Evolutionary conservation across 495 filamentous ascomycete species (phyloP).

Genomic region (Penicillium dipodomyicola): DNA sequence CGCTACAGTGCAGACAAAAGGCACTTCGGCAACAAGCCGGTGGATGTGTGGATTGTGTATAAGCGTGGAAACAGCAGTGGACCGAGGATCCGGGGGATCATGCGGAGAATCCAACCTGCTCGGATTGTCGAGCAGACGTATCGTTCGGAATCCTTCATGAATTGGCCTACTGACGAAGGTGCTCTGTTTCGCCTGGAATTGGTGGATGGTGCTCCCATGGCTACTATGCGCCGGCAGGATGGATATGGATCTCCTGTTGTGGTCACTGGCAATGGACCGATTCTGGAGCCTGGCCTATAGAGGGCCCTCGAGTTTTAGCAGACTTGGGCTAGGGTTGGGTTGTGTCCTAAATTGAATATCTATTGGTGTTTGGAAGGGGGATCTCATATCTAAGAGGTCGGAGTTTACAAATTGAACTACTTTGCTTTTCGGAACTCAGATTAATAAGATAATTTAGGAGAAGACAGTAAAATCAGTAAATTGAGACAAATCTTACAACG

Average conservation of each 20-base stretch:
- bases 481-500: neutral
- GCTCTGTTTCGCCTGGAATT: neutral
- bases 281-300: neutral
- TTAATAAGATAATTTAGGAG: neutral
- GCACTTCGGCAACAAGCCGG: conserved; percentile 1
- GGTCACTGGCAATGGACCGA: neutral
- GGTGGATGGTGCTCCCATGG: neutral
- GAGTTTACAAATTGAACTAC: neutral
- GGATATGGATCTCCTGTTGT: neutral
- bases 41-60: conserved; percentile 1
- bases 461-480: conserved; percentile 2
- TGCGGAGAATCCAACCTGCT: neutral
- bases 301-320: neutral
- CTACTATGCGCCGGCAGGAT: neutral
- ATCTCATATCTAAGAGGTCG: neutral
- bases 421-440: neutral
- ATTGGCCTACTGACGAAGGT: neutral
- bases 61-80: neutral
- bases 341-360: neutral
- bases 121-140: neutral
- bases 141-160: neutral
- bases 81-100: neutral
- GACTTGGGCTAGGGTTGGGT: neutral
- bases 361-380: neutral
- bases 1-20: too few relatives aligned